Base-by-base conservation (phyloP, 2,329 filamentous ascomycete species). In the Talaromyces funiculosus region DNA sequence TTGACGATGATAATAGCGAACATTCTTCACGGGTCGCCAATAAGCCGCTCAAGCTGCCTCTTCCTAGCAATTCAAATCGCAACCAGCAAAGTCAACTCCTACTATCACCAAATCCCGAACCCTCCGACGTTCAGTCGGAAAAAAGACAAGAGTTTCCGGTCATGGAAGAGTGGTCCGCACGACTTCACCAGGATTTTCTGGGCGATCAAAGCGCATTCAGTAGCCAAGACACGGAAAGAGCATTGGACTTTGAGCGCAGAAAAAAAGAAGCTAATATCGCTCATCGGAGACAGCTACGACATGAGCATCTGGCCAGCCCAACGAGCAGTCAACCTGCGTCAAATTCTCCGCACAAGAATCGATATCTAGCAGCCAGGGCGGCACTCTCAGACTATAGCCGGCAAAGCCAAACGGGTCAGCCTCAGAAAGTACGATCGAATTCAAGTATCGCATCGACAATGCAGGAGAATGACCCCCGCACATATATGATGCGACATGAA, bases 191-290 rank as follows among this genome's bases (percentile, higher is more conserved):
- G 18, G 61, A 63, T 12, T 42, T 26, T 29, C 35, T 43, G 7
- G 14, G 33, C 7, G 51, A 54, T 24, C 51, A 54, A 29, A 37
- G 51, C 16, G 38, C 53, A n/a, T 43, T 20, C 8, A 49, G 45
- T 35, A 53, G 51, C 12, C 57, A 51, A 29, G 61, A 62, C 35
- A 60, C 57, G 6, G 61, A 62, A 43, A 51, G 18, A 9, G 72
- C 74, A 22, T 67, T 77, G 51, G 73, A 76, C 35, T 77, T 76
- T 61, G 75, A 77, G 53, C 65, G 66, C 16, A 68, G 73, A 42
- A 76, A 77, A 64, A 72, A 68, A 61, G 71, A 69, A 3, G 71
- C 68, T 14, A 71, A 71, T 18, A 64, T 67, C n/a, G 59, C 64
- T 40, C 66, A 68, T 20, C 67, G 69, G 24, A 55, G 68, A 57